Evolutionary conservation across 2,329 filamentous ascomycete genomes (phyloP).

Genomic region (Talaromyces sp.): DNA sequence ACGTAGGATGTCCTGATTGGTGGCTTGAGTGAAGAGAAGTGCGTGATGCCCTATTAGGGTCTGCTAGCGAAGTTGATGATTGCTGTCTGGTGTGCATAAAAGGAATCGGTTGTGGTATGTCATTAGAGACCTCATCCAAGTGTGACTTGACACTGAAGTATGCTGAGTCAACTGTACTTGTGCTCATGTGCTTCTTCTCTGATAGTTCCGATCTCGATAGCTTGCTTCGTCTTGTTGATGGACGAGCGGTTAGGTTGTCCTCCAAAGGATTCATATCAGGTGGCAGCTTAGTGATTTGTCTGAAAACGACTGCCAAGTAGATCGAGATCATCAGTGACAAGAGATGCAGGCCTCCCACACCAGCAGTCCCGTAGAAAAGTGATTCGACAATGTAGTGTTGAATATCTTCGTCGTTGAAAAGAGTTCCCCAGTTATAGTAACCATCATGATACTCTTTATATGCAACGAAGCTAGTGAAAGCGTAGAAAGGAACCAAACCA

Average conservation of each 20-base stretch:
- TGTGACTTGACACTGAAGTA: conserved; percentile 35
- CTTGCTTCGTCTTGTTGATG: conserved; percentile 56
- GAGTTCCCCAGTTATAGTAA: conserved; percentile 61
- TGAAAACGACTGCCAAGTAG: conserved; percentile 75
- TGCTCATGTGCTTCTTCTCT: conserved; percentile 59
- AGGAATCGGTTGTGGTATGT: conserved; percentile 56
- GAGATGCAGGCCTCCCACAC: conserved; percentile 65
- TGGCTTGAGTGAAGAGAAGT: conserved; percentile 44
- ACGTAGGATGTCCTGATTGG: conserved; percentile 26
- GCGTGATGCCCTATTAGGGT: conserved; percentile 46
- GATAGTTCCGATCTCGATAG: conserved; percentile 61
- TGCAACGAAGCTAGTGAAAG: conserved; percentile 56
- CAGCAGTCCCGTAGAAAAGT: conserved; percentile 65
- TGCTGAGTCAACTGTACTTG: conserved; percentile 45
- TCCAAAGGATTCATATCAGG: conserved; percentile 96
- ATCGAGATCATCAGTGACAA: conserved; percentile 67
- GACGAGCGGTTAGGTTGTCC: conserved; percentile 70
- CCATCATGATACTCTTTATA: conserved; percentile 49
- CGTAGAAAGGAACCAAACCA: conserved; percentile 62
- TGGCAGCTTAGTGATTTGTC: conserved; percentile 74
- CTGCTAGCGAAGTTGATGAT: conserved; percentile 43
- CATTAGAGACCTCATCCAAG: conserved; percentile 43
- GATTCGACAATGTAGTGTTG: conserved; percentile 61
- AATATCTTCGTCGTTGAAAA: conserved; percentile 56
- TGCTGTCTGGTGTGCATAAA: conserved; percentile 74